A percentile compares a stretch with the other conserved stretches of the same genome.
These are phyloP conservation scores for Hypoxylon intermedium DNA, from an alignment of 495 filamentous ascomycete species.

Conservation along the genomic window DNA sequence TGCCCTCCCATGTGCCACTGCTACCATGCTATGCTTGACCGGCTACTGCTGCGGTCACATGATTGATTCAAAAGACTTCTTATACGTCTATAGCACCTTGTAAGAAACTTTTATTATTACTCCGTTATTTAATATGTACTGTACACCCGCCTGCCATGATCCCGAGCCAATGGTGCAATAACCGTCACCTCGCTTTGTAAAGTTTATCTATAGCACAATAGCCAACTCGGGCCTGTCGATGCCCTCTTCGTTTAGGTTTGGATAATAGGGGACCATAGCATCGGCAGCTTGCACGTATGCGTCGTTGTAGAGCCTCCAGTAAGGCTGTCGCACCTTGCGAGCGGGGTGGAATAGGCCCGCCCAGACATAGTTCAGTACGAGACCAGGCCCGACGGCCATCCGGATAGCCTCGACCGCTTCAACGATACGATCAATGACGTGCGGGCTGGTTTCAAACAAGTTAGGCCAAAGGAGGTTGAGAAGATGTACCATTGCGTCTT, in stretches of 20 bases:
- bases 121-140: conserved; percentile 12
- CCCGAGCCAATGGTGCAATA: conserved; percentile 14
- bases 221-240: conserved; percentile 78
- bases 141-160: conserved; percentile 22
- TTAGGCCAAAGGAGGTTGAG: conserved; percentile 97
- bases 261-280: conserved; percentile 95
- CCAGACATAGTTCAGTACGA: conserved; percentile 97
- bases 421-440: conserved; percentile 97
- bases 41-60: neutral
- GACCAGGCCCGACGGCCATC: conserved; percentile 88
- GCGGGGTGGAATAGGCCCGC: conserved; percentile 97
- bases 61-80: neutral
- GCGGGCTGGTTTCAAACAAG: conserved; percentile 96
- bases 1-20: neutral
- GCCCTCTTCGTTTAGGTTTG: conserved; percentile 77
- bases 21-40: neutral
- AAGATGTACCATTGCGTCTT: conserved; percentile 98
- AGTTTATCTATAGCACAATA: conserved; percentile 73
- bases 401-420: conserved; percentile 97
- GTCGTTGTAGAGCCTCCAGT: conserved; percentile 96
- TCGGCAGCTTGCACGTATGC: conserved; percentile 95
- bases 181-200: neutral
- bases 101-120: neutral
- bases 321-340: conserved; percentile 88
- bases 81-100: neutral